Conservation (phyloP, 345 rosid genomes). For the Firmiana major region DNA sequence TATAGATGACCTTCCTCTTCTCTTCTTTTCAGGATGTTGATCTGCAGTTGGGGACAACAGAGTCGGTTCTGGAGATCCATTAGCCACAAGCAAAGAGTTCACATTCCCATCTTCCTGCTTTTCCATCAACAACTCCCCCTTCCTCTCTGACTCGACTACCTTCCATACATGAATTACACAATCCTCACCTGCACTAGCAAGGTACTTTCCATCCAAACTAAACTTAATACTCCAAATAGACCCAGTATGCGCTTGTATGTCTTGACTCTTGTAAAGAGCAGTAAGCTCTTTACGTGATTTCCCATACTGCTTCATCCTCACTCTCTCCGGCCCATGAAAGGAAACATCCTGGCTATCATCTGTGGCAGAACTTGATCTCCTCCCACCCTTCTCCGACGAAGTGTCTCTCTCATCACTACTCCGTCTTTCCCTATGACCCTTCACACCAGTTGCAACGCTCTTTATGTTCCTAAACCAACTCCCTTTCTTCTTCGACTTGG, state of each 20-base stretch:
- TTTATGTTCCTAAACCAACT: slow-evolving; percentile 76
- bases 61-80: slow-evolving; percentile 80
- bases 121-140: slow-evolving; percentile 79
- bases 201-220: slow-evolving; percentile 89
- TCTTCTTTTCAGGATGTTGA: slow-evolving; percentile 53
- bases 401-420: slow-evolving; percentile 92
- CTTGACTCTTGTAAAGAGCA: slow-evolving; percentile 79
- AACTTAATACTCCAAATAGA: slow-evolving; percentile 94
- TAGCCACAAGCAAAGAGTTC: slow-evolving; percentile 46
- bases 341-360: slow-evolving; percentile 92
- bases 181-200: slow-evolving; percentile 99
- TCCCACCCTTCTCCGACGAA: slow-evolving; percentile 82
- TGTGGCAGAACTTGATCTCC: slow-evolving; percentile 91
- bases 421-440: slow-evolving; percentile 67
- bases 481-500: slow-evolving; percentile 70
- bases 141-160: slow-evolving; percentile 69
- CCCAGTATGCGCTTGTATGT: slow-evolving; percentile 90
- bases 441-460: slow-evolving; percentile 67
- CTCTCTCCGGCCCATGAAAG: slow-evolving; percentile 82
- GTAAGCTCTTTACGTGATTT: slow-evolving; percentile 79
- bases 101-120: slow-evolving; percentile 67
- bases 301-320: slow-evolving; percentile 82
- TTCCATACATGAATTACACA: slow-evolving; percentile 81
- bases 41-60: slow-evolving; percentile 51
- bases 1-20: slow-evolving; percentile 70